A percentile compares a stretch with the other conserved stretches of the same genome.
phyloP scores from a whole-genome alignment of 169 alveolate species.

The Plasmodium gaboni region DNA sequence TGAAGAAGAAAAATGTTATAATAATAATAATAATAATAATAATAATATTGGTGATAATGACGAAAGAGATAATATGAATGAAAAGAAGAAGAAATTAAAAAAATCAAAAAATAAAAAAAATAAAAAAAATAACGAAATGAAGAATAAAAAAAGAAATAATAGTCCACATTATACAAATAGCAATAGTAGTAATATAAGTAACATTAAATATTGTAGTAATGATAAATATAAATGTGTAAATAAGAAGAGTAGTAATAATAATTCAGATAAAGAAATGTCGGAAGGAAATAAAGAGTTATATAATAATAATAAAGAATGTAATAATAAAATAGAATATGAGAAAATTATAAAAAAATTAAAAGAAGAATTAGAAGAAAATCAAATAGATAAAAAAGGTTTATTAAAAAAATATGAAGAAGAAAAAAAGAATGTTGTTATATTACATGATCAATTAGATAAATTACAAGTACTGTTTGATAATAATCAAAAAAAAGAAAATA shows the following conservation, averaged over 20 bases:
- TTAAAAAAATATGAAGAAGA: constrained; percentile 50
- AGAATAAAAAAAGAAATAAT: neutral
- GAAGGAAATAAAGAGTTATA: neutral
- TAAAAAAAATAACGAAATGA: no score
- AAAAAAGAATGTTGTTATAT: constrained; percentile 20
- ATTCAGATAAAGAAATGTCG: constrained; percentile 5
- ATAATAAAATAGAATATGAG: constrained; percentile 1
- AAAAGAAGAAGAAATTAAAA: no score
- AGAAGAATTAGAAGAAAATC: constrained; percentile 27
- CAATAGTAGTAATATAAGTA: neutral
- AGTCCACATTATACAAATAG: neutral
- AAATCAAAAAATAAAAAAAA: no score
- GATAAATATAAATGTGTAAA: neutral
- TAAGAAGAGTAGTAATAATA: neutral
- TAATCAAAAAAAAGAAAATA: constrained; percentile 66
- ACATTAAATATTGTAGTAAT: neutral
- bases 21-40: no score
- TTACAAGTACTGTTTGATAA: constrained; percentile 47
- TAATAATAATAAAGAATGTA: no score
- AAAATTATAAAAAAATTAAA: constrained; percentile 11
- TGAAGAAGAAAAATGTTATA: no score
- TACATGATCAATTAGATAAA: constrained; percentile 43
- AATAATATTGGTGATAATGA: no score
- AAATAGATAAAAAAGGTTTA: constrained; percentile 13
- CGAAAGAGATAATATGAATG: no score